Percentiles rank a stretch among this genome's conserved stretches.
phyloP scores from a whole-genome alignment of 768 basidiomycete species.

The Agaricus blazei region DNA sequence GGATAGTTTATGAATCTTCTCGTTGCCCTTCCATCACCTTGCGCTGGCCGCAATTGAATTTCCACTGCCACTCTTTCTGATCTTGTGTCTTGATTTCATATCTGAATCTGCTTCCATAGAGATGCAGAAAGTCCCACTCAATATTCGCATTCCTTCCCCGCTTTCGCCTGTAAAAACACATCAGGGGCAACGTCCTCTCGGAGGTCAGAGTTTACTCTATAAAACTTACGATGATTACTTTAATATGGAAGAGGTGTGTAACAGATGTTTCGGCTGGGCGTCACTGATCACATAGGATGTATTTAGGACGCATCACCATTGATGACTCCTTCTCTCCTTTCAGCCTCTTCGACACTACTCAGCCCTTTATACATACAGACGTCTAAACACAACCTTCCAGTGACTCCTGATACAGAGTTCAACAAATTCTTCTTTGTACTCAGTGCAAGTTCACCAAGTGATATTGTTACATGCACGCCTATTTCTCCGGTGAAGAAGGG shows the following conservation, averaged over 20 bases:
- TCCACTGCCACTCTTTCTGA: not conserved
- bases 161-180: not conserved
- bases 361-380: no score
- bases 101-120: not conserved
- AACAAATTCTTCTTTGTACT: slow-evolving; percentile 3
- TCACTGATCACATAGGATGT: not conserved
- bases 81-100: not conserved
- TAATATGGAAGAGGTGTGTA: slow-evolving; percentile 2
- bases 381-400: no score
- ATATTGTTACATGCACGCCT: not conserved
- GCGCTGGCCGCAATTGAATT: not conserved
- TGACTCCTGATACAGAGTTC: not conserved
- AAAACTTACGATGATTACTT: slow-evolving; percentile 6
- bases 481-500: not conserved
- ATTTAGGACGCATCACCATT: not conserved
- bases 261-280: no score
- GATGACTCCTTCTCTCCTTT: not conserved
- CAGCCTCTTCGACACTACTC: no score
- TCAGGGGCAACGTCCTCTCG: not conserved
- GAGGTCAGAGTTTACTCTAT: not conserved
- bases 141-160: not conserved
- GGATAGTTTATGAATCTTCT: not conserved
- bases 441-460: slow-evolving; percentile 1
- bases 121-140: not conserved
- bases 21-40: not conserved